phyloP scores from a whole-genome alignment of 2,329 filamentous ascomycete species.

The Hymenoscyphus fraxineus region DNA sequence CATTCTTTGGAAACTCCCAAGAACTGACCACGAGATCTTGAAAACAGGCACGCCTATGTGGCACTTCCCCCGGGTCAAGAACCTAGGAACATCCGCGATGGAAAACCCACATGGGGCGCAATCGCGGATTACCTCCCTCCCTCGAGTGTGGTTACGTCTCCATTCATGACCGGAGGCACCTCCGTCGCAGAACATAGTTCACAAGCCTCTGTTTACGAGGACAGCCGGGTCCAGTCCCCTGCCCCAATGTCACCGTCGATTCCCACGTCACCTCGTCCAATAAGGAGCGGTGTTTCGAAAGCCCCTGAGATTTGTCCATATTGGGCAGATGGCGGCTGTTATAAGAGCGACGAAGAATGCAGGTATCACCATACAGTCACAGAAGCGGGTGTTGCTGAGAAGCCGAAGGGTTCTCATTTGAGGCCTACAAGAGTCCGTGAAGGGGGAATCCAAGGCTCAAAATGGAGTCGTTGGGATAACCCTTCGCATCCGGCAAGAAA shows the following conservation, averaged over 20 bases:
- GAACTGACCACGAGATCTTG: too few species aligned
- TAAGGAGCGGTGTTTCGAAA: background rate
- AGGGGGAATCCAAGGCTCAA: background rate
- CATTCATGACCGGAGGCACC: background rate
- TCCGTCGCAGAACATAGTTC: background rate
- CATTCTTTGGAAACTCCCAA: too few species aligned
- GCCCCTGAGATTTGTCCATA: background rate
- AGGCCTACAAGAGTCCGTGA: too few species aligned
- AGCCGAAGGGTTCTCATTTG: background rate
- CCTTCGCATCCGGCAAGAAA: background rate
- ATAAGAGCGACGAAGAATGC: conserved; percentile 1
- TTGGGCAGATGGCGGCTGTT: conserved; percentile 4
- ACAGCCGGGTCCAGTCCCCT: background rate
- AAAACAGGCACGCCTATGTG: conserved; percentile 2
- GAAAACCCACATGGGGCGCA: conserved; percentile 26
- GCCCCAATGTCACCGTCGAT: background rate
- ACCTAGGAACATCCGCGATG: conserved; percentile 22
- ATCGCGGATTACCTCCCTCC: conserved; percentile 15
- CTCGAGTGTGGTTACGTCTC: background rate
- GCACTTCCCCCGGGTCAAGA: background rate
- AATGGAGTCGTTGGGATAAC: conserved; percentile 6
- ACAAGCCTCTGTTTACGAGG: background rate
- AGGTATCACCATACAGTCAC: background rate
- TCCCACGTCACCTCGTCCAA: too few species aligned
- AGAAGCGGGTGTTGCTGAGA: background rate